Conservation (phyloP, 2,329 filamentous ascomycete species). For the Alternaria atra region DNA sequence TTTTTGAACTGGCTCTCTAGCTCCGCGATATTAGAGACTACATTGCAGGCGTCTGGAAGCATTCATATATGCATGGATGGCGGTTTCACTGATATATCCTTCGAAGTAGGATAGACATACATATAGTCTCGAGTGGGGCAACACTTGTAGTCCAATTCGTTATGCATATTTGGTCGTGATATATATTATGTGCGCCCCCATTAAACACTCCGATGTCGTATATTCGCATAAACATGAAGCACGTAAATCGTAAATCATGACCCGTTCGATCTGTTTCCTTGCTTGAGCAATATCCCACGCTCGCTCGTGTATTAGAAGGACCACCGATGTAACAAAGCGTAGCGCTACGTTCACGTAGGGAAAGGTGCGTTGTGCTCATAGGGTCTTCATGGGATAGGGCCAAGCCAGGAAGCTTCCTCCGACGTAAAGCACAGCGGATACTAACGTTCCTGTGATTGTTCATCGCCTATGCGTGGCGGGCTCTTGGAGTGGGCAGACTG, state of each 20-base stretch:
- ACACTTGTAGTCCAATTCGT: neutral
- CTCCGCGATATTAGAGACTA: neutral
- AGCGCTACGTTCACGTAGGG: neutral
- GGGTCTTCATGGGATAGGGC: neutral
- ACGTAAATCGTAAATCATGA: conserved; percentile 12
- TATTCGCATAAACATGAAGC: conserved; percentile 4
- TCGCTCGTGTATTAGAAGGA: neutral
- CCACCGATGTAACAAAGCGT: neutral
- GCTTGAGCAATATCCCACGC: neutral
- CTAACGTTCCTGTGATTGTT: conserved; percentile 31
- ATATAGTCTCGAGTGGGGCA: neutral
- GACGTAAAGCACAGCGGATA: neutral
- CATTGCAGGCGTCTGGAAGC: neutral
- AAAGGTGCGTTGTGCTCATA: neutral
- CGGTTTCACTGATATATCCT: neutral
- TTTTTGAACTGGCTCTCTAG: neutral
- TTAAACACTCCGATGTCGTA: conserved; percentile 2
- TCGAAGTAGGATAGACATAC: neutral
- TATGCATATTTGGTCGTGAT: neutral
- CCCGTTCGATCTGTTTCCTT: neutral
- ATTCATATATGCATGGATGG: neutral
- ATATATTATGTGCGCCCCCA: neutral
- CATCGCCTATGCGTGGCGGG: conserved; percentile 51
- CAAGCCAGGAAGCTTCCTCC: neutral
- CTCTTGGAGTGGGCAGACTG: conserved; percentile 45